phyloP scores from a whole-genome alignment of 345 rosid species.

The Euphorbia pulcherrima region DNA sequence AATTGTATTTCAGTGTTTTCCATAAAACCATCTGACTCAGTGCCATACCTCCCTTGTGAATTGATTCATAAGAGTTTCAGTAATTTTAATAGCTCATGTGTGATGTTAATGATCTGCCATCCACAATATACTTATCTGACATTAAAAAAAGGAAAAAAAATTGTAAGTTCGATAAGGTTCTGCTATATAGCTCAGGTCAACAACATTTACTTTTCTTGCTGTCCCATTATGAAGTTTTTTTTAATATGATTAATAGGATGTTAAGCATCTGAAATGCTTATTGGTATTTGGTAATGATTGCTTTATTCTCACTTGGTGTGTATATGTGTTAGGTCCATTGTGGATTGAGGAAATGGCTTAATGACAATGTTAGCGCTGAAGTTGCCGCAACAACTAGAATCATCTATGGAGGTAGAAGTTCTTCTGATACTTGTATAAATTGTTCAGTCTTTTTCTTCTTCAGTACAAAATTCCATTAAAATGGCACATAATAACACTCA shows the following conservation, averaged over 20 bases:
- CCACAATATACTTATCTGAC: neutral
- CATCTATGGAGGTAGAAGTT: slow-evolving; percentile 59
- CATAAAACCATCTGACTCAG: neutral
- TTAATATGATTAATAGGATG: neutral
- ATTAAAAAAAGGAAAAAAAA: neutral
- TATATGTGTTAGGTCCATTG: slow-evolving; percentile 44
- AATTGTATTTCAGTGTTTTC: neutral
- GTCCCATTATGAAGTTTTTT: neutral
- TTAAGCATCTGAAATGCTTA: neutral
- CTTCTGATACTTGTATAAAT: neutral
- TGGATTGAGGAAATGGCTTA: slow-evolving; percentile 68
- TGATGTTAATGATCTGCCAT: neutral
- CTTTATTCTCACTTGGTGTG: neutral
- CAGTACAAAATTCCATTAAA: too few species aligned
- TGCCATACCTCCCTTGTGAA: neutral
- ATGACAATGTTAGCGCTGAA: slow-evolving; percentile 48
- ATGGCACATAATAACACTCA: too few species aligned
- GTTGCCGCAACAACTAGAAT: slow-evolving; percentile 59
- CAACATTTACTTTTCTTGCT: neutral
- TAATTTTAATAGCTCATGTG: neutral
- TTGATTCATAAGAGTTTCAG: neutral
- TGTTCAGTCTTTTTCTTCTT: too few species aligned
- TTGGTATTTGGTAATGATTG: neutral
- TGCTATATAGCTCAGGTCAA: neutral
- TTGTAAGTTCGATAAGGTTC: neutral